A percentile compares a stretch with the other conserved stretches of the same genome.
Evolutionary conservation across 345 rosid genomes (phyloP).

Genomic region (Camelina laxa): DNA sequence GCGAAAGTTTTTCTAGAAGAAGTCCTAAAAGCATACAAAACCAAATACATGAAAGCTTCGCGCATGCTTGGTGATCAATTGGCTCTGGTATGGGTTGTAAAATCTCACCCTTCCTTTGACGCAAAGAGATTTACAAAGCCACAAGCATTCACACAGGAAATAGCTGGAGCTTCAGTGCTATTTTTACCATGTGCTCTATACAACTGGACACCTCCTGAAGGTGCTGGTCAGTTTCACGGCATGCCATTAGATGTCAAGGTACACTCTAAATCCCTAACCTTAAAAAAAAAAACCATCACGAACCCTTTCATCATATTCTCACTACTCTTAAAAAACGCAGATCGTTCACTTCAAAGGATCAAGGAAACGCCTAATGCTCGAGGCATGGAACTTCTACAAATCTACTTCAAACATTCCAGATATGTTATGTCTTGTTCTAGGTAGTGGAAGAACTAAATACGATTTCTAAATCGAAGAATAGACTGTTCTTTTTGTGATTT

Average conservation of each 20-base stretch:
- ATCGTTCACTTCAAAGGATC: constrained; percentile 97
- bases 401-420: constrained; percentile 63
- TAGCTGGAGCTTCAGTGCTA: constrained; percentile 65
- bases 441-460: constrained; percentile 92
- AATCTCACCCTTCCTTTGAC: constrained; percentile 67
- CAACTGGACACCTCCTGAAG: constrained; percentile 99
- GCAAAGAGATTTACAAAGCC: constrained; percentile 67
- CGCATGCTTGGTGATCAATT: constrained; percentile 96
- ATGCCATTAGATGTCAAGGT: constrained; percentile 97
- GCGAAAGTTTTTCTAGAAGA: constrained; percentile 69
- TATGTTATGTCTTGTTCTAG: constrained; percentile 80
- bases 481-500: not conserved
- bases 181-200: constrained; percentile 80
- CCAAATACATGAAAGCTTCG: constrained; percentile 77
- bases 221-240: constrained; percentile 98
- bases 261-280: constrained; percentile 29
- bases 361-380: constrained; percentile 94
- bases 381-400: constrained; percentile 81
- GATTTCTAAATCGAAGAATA: constrained; percentile 55
- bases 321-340: constrained; percentile 41
- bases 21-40: constrained; percentile 69
- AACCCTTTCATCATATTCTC: not conserved
- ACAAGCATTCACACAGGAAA: constrained; percentile 60
- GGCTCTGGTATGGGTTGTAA: constrained; percentile 78
- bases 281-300: constrained; percentile 2